Base-by-base conservation (phyloP, 108 stramenopile genomes). In the Fistulifera solaris region DNA sequence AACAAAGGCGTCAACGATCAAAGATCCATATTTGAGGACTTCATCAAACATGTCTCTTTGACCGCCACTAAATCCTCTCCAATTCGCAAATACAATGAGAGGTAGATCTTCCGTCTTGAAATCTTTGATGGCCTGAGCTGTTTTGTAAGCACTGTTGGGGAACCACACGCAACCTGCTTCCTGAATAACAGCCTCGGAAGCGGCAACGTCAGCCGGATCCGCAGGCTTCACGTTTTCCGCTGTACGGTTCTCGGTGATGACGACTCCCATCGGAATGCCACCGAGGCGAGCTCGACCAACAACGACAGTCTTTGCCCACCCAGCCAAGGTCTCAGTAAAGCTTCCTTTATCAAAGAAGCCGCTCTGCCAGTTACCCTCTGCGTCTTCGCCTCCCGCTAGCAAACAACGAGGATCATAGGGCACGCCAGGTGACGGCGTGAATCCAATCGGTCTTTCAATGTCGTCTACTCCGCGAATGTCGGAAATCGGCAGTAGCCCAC, bases 21-120 rank as follows among this genome's bases (percentile, higher is more conserved):
- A 63, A 6, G 93, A 82, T 8, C 99, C 99, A 61, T 96, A 99
- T 72, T 99, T 99, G 49, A 99, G 77, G 31, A 99, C 94, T 74
- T 99, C 95, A 62, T 98, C 96, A 69, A 97, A 99, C 99, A 99
- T 99, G 64, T 99, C 99, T 31, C 99, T 73, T 67, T 96, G 94
- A 0, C 99, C 99, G 22, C 99, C 99, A 56, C 93, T 94, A 72
- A 99, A 99, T 42, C 99, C 99, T 40, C 99, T 75, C 99, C 99
- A 99, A 78, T 98, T 99, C 48, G 97, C 96, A 56, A 99, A 97
- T 25, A 99, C 82, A 51, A 99, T 93, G 19, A 97, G 65, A 40
- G 99, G 99, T 23, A 99, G 76, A 53, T 94, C 96, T 57, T 99
- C 99, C 6, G 90, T 89, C 49, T 94, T 73, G 71, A 99, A 96